Base-by-base conservation (phyloP, 495 filamentous ascomycete genomes). In the Aspergillus cavernicola region DNA sequence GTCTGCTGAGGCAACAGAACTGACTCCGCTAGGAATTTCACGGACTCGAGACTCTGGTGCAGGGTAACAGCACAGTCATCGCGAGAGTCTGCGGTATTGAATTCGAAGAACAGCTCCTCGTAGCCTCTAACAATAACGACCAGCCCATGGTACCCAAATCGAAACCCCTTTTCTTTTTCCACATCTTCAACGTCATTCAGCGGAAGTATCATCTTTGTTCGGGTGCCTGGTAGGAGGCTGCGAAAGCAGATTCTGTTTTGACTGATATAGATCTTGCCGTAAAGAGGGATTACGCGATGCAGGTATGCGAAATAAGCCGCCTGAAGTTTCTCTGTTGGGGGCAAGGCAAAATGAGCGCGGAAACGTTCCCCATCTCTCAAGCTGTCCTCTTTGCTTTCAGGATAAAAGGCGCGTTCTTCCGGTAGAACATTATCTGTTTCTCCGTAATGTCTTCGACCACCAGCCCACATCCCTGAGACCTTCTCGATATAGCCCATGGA, bases 401-500 rank as follows among this genome's bases (percentile, higher is more conserved):
- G 75, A 31, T 87, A 85, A 44, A 83, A 78, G 22, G 82, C 78
- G 19, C 74, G 77, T 24, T 80, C 78, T 52, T 89, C 81, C 2
- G 86, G 73, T 35, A 83, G 70, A 20, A 89, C 71, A 32, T 82
- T 87, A 62, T 87, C 80, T 3, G 80, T 79, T 26, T 92, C 87
- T 16, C 85, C 81, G 59, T 97, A 98, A 67, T 98, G 93, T 61
- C 84, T 88, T 63, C 86, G 85, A 15, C 89, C 89, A 26, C 93
- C 93, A 50, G 89, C 85, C 87, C 93, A 95, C 89, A 97, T 97
- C 32, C 90, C 93, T 4, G 92, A 96, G 0, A 97, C 92, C 63
- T 96, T 96, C 60, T 95, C 92, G 24, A 96, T 84, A 65, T 98
- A 98, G 15, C 90, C 90, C 89, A 96, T 97, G 2, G 93, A 95